phyloP scores from a whole-genome alignment of 2,329 filamentous ascomycete species.

The Cladosporium colombiae region DNA sequence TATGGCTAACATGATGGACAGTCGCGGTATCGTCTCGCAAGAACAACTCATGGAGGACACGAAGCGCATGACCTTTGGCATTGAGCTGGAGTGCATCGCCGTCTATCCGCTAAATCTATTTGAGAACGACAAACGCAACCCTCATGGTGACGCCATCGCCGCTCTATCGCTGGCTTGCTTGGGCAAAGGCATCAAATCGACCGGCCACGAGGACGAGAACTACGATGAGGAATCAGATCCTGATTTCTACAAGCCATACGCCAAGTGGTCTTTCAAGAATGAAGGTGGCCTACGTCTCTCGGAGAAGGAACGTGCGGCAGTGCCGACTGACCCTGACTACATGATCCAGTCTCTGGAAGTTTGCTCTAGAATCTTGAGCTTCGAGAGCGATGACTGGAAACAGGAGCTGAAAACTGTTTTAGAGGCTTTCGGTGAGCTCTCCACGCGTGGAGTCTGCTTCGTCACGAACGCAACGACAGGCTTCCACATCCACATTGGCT shows the following conservation, averaged over 20 bases:
- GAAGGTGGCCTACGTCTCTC: slow-evolving; percentile 15
- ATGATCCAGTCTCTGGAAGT: slow-evolving; percentile 21
- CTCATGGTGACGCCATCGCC: neutral
- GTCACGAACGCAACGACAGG: slow-evolving; percentile 25
- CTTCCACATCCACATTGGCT: slow-evolving; percentile 29
- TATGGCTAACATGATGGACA: neutral
- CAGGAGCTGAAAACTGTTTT: slow-evolving; percentile 22
- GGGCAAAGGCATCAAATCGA: neutral
- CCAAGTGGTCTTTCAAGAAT: neutral
- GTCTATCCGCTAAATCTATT: slow-evolving; percentile 13
- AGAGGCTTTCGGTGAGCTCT: slow-evolving; percentile 12
- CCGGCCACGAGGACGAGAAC: neutral
- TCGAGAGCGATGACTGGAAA: slow-evolving; percentile 17
- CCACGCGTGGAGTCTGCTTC: slow-evolving; percentile 19
- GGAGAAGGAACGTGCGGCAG: neutral
- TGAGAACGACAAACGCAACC: neutral
- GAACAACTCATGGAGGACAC: neutral
- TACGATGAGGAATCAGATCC: slow-evolving; percentile 6
- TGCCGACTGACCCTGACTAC: neutral
- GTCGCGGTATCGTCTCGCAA: neutral
- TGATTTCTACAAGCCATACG: neutral
- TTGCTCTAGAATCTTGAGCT: slow-evolving; percentile 17
- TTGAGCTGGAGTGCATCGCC: slow-evolving; percentile 28
- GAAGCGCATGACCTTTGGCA: slow-evolving; percentile 26
- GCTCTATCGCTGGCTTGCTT: neutral